phyloP scores from a whole-genome alignment of 768 basidiomycete species.

The Tricholoma matsutake region DNA sequence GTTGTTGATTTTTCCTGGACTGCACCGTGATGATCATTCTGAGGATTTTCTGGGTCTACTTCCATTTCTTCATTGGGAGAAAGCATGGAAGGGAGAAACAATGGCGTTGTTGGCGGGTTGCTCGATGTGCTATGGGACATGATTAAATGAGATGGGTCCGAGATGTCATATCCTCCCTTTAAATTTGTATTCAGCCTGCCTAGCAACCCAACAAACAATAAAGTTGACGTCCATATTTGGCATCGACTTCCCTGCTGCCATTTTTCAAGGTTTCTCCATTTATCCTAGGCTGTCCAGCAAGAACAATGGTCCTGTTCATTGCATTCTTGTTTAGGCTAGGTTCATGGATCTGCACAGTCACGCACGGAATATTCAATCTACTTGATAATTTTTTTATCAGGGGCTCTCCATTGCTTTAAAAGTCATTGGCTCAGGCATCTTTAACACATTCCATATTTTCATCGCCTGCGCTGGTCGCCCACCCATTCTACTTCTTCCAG shows the following conservation, averaged over 20 bases:
- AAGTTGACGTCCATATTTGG: not conserved
- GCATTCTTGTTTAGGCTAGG: too few species aligned
- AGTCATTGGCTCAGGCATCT: not conserved
- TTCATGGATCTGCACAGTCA: too few species aligned
- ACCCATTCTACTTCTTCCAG: not conserved
- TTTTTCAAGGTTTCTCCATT: not conserved
- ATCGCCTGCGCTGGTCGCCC: not conserved
- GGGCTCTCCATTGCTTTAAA: not conserved
- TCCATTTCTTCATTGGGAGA: not conserved
- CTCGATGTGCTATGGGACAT: not conserved
- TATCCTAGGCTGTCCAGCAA: not conserved
- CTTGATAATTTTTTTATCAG: not conserved
- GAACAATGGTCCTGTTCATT: not conserved
- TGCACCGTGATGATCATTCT: not conserved
- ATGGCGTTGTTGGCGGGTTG: not conserved
- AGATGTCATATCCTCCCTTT: not conserved
- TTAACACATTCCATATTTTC: not conserved
- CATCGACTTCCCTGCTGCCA: not conserved
- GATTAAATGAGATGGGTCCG: not conserved
- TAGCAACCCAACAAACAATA: not conserved
- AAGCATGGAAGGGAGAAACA: not conserved
- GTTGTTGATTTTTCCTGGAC: not conserved
- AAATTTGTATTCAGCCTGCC: not conserved
- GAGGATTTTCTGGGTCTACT: not conserved
- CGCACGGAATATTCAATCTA: not conserved